These are phyloP conservation scores for Colletotrichum sidae DNA, from an alignment of 2,329 filamentous ascomycete species.

Conservation along the genomic window DNA sequence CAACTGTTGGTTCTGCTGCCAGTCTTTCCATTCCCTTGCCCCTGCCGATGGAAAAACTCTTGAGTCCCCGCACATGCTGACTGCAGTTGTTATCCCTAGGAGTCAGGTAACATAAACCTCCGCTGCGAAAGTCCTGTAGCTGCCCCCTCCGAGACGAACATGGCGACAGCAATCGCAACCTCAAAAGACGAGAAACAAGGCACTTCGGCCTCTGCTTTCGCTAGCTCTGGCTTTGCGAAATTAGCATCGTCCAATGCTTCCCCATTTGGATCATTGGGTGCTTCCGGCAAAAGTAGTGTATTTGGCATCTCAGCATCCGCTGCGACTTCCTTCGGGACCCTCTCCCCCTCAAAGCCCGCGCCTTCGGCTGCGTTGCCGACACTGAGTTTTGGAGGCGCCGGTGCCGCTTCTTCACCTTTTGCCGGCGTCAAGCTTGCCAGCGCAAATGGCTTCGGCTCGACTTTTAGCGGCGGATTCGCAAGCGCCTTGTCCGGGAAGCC, in stretches of 20 bases:
- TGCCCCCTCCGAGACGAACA: no score
- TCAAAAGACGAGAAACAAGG: slow-evolving; percentile 40
- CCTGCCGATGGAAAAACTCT: background rate
- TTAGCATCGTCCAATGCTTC: slow-evolving; percentile 71
- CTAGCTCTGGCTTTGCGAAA: slow-evolving; percentile 75
- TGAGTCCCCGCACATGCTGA: slow-evolving; percentile 7
- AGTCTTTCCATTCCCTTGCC: background rate
- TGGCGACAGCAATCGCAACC: slow-evolving; percentile 32
- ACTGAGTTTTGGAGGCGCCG: slow-evolving; percentile 60
- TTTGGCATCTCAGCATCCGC: slow-evolving; percentile 52
- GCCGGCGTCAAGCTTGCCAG: slow-evolving; percentile 53
- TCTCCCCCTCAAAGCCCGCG: slow-evolving; percentile 41
- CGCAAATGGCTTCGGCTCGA: slow-evolving; percentile 60
- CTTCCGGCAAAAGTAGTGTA: slow-evolving; percentile 56
- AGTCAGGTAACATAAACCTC: slow-evolving; percentile 14
- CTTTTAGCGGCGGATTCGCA: slow-evolving; percentile 58
- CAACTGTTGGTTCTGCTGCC: slow-evolving; percentile 14
- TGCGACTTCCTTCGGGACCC: slow-evolving; percentile 48
- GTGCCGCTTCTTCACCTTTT: slow-evolving; percentile 58
- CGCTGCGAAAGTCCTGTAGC: slow-evolving; percentile 42
- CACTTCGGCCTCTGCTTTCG: slow-evolving; percentile 73
- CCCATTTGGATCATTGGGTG: slow-evolving; percentile 70
- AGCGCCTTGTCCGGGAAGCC: slow-evolving; percentile 54
- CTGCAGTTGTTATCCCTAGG: background rate
- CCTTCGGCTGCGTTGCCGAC: slow-evolving; percentile 53